Evolutionary conservation across 768 basidiomycete genomes (phyloP), one percentile per base, ranked within the genome.

Genomic region (Rhodotorula babjevae): DNA sequence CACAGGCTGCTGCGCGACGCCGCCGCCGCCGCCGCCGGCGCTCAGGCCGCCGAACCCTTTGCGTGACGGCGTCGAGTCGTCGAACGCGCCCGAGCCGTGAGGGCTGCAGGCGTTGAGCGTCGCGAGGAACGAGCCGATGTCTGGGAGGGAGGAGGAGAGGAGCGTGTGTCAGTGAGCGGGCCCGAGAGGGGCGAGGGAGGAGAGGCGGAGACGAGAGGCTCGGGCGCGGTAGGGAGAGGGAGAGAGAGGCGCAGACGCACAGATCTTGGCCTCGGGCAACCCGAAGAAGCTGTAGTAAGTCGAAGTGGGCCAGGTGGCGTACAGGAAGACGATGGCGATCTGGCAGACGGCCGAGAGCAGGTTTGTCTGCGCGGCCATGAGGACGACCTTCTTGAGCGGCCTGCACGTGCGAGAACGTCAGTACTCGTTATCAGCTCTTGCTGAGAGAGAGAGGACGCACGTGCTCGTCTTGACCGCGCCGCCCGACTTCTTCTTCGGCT

Each of bases 341-440:
- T 64, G 63, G 40, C 36, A 53, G n/a, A 64, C 12, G 27, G 50
- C 50, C 16, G 52, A 42, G 16, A 64, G 52, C 2, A 40, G 36
- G 63, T 64, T 64, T 9, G 52, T 42, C 63, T 64, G 63, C 8
- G 42, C 52, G 2, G 63, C 63, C 21, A 55, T 64, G 16, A 64
- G 14, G 40, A 64, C 33, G 19, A 55, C 33, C 40, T n/a, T 27
- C 50, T 33, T 50, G 33, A 63, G 49, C 4, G 49, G 62, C 8
- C 62, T 63, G 49, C 7, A 16, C 25, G 3, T 8, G 25, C 16
- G 33, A 11, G 14, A 25, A 8, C 14, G 44, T 12, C 44, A 46
- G 44, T 46, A 49, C 52, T 23, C n/a, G 25, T 18, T 5, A 18
- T 49, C 19, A 33, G 44, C 18, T 36, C 36, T 36, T 36, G 5